phyloP scores from a whole-genome alignment of 2,329 filamentous ascomycete genomes.

The Shiraia sp. region DNA sequence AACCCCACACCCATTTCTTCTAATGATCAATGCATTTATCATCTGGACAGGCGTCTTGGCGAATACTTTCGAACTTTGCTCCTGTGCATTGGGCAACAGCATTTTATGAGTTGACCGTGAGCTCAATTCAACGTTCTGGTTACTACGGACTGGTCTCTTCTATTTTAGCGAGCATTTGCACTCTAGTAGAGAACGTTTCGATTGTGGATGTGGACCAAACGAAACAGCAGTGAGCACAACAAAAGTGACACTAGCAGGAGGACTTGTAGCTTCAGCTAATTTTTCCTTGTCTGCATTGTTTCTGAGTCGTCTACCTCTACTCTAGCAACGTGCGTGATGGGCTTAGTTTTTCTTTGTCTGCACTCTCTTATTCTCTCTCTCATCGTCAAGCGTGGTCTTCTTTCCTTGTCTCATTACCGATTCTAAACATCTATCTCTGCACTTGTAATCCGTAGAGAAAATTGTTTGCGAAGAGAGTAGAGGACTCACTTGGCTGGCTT shows the following conservation, averaged over 20 bases:
- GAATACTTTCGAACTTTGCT: constrained; percentile 41
- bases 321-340: constrained; percentile 3
- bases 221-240: constrained; percentile 22
- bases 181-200: constrained; percentile 38
- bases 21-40: constrained; percentile 61
- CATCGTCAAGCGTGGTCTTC: constrained; percentile 23
- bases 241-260: constrained; percentile 22
- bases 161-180: constrained; percentile 48
- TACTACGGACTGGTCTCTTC: constrained; percentile 46
- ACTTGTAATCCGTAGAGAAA: constrained; percentile 24
- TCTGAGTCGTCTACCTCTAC: constrained; percentile 17
- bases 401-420: constrained; percentile 28
- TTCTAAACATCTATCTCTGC: constrained; percentile 14
- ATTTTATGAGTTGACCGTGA: constrained; percentile 47
- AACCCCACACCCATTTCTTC: constrained; percentile 99
- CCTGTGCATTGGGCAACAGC: constrained; percentile 43
- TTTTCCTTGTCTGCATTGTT: constrained; percentile 34
- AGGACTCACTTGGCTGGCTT: constrained; percentile 34
- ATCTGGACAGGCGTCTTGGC: constrained; percentile 49
- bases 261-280: constrained; percentile 26
- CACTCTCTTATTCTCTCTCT: constrained; percentile 31
- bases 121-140: constrained; percentile 47
- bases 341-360: constrained; percentile 10
- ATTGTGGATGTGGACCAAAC: constrained; percentile 22
- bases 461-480: constrained; percentile 13